Evolutionary conservation across 73 alveolate species (phyloP).

Genomic region (Stentor roeselii): DNA sequence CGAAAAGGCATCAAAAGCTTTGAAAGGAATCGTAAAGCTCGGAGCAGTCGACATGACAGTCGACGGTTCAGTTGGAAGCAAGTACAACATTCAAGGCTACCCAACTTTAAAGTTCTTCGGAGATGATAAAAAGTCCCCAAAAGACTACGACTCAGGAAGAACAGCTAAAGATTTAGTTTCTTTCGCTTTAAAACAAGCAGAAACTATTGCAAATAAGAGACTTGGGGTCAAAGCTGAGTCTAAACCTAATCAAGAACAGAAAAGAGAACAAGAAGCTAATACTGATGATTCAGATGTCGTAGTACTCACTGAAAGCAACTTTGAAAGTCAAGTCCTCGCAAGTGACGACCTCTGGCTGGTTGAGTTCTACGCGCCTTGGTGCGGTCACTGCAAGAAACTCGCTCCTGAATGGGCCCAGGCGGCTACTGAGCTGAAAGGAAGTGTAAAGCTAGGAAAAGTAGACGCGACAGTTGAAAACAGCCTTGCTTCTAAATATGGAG

Average conservation of each 20-base stretch:
- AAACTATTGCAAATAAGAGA: constrained; percentile 60
- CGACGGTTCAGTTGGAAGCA: constrained; percentile 57
- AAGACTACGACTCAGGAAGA: constrained; percentile 65
- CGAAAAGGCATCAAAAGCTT: constrained; percentile 88
- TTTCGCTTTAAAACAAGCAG: constrained; percentile 64
- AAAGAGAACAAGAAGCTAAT: constrained; percentile 26
- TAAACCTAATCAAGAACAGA: constrained; percentile 50
- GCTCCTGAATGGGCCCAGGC: constrained; percentile 93
- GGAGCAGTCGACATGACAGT: constrained; percentile 86
- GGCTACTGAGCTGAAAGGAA: constrained; percentile 86
- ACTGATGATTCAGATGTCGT: constrained; percentile 66
- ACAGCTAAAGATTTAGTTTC: constrained; percentile 65
- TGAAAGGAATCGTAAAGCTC: constrained; percentile 80
- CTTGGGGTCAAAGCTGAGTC: constrained; percentile 46
- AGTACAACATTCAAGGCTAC: constrained; percentile 72
- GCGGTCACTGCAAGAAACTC: constrained; percentile 94
- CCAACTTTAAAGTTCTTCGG: constrained; percentile 88
- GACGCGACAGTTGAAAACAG: constrained; percentile 85
- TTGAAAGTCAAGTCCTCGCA: constrained; percentile 60
- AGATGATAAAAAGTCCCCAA: constrained; percentile 53
- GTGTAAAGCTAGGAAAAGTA: constrained; percentile 86
- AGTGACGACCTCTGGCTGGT: constrained; percentile 91
- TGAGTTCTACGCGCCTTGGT: constrained; percentile 95
- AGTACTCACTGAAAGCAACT: constrained; percentile 81
- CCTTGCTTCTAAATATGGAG: constrained; percentile 77